Base-by-base conservation (phyloP, 2,329 filamentous ascomycete species). In the Karstenula rhodostoma region DNA sequence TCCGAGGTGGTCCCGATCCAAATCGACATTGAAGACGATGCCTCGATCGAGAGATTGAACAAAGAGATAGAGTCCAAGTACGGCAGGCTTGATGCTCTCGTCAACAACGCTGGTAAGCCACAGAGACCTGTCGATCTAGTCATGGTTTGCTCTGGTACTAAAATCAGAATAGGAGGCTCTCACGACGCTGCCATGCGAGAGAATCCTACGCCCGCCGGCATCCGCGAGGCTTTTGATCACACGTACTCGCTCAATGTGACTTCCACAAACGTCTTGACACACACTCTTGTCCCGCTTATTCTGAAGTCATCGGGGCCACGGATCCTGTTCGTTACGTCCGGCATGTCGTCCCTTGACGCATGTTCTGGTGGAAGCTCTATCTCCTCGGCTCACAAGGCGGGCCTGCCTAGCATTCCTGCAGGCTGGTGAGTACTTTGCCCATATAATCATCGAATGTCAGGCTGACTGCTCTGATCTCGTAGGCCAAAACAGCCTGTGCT, bases 71-170 rank as follows among this genome's bases (percentile, higher is more conserved):
- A 76, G 19, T 61, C 68, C n/a, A 77, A 75, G 15, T 78, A 78
- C 61, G 83, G 81, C 13, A 78, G 72, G 13, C 42, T 89, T 2
- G 86, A 89, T 52, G 73, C 78, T 1, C 78, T 89, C 0, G 71
- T 89, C 59, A 88, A 88, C 73, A 88, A 89, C 56, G 86, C 83
- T 0, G 86, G 84, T 80, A 73, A 46, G 61, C 46, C 0, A 25
- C 40, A 8, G 3, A n/a, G n/a, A 42, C 19, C 32, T 35, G 42
- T 58, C 19, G 13, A 27, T 22, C 47, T 8, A 63, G 47, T 51
- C 3, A 22, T 27, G 47, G 8, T 2, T 32, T n/a, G 25, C 17
- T 33, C 13, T 47, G 43, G 43, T 27, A 17, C 15, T 23, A 43
- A 61, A 19, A 1, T 22, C 15, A n/a, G 8, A 5, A 42, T 58